These are phyloP conservation scores for Candida silvicultrix DNA, from an alignment of 805 yeast species.

Conservation along the genomic window DNA sequence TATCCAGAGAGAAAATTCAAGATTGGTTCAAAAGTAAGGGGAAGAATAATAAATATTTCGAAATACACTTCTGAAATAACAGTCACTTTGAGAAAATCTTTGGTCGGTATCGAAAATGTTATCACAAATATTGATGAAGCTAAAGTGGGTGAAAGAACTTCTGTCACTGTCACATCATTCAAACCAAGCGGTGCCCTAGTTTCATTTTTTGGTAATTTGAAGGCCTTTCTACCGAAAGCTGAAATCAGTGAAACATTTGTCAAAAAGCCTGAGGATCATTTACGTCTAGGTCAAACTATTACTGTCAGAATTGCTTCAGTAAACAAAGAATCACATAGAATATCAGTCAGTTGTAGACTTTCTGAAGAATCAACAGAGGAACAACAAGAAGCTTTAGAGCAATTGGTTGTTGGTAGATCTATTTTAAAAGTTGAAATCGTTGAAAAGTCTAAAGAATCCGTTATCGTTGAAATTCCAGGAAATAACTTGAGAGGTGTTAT, in stretches of 20 bases:
- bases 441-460: slow-evolving; percentile 71
- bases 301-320: slow-evolving; percentile 57
- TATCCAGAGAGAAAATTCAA: slow-evolving; percentile 93
- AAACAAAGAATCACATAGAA: slow-evolving; percentile 43
- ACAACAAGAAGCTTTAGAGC: slow-evolving; percentile 40
- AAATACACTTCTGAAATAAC: slow-evolving; percentile 40
- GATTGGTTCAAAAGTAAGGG: slow-evolving; percentile 75
- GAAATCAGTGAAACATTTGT: slow-evolving; percentile 91
- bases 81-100: slow-evolving; percentile 77
- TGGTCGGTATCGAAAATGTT: slow-evolving; percentile 48
- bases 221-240: slow-evolving; percentile 76
- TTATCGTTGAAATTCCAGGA: slow-evolving; percentile 50
- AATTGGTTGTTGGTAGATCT: slow-evolving; percentile 54
- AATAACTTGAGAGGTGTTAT: slow-evolving; percentile 62
- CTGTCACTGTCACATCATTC: slow-evolving; percentile 70
- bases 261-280: slow-evolving; percentile 66
- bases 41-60: slow-evolving; percentile 54
- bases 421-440: slow-evolving; percentile 53
- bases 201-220: slow-evolving; percentile 71
- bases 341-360: slow-evolving; percentile 70
- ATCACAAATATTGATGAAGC: slow-evolving; percentile 45
- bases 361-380: slow-evolving; percentile 42
- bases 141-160: slow-evolving; percentile 46
- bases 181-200: slow-evolving; percentile 76
- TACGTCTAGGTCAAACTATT: slow-evolving; percentile 81